phyloP scores from a whole-genome alignment of 2,329 filamentous ascomycete genomes.

The Xylariaceae sp. region DNA sequence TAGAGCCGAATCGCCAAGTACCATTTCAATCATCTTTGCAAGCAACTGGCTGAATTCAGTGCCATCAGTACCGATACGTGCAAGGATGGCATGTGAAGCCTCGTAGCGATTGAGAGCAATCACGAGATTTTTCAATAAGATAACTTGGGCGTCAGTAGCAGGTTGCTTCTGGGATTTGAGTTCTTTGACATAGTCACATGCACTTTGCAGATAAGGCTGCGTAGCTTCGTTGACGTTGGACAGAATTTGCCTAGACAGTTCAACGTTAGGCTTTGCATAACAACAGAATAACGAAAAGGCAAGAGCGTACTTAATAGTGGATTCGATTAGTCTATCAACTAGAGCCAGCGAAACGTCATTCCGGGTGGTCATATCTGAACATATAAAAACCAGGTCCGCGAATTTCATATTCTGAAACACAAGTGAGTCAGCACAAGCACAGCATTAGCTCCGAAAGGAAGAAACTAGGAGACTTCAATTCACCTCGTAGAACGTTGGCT shows the following conservation, averaged over 20 bases:
- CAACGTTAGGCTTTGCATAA: conserved; percentile 12
- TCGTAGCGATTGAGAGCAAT: conserved; percentile 16
- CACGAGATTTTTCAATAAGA: conserved; percentile 25
- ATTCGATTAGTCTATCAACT: conserved; percentile 25
- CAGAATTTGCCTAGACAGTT: conserved; percentile 23
- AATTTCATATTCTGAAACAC: conserved; percentile 28
- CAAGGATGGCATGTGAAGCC: conserved; percentile 10
- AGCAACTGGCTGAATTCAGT: conserved; percentile 20
- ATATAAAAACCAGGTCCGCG: conserved; percentile 26
- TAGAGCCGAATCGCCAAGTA: conserved; percentile 20
- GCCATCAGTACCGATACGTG: conserved; percentile 10
- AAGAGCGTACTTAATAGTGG: conserved; percentile 24
- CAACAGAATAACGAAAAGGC: not conserved
- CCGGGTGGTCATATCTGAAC: conserved; percentile 13
- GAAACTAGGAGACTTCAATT: conserved; percentile 2
- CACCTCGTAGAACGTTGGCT: conserved; percentile 32
- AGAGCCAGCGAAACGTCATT: conserved; percentile 14
- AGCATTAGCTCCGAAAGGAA: not conserved
- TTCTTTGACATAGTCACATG: conserved; percentile 21
- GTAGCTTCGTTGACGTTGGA: conserved; percentile 21
- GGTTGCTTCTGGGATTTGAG: conserved; percentile 13
- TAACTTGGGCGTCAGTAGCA: conserved; percentile 15
- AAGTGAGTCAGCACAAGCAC: conserved; percentile 6
- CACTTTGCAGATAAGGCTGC: conserved; percentile 21
- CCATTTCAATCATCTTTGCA: conserved; percentile 19